These are phyloP conservation scores for Xerophyta viscosa DNA, from an alignment of 106 monocot genomes.

Conservation along the genomic window DNA sequence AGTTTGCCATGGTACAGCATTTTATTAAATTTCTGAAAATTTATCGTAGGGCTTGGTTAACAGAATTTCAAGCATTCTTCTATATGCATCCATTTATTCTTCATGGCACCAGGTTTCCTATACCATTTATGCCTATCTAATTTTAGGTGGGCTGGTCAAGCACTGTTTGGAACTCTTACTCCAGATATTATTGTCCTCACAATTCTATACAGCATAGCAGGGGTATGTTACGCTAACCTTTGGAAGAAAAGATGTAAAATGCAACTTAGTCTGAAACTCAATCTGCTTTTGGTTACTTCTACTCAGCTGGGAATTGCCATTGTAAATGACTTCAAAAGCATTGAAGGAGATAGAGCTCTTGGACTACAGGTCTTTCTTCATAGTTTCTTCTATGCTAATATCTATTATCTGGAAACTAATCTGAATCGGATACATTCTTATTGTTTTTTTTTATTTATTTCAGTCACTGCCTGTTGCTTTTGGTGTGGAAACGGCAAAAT, in stretches of 20 bases:
- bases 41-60: too few relatives aligned
- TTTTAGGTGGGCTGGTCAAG: conserved; percentile 96
- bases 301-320: conserved; percentile 91
- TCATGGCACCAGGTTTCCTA: too few relatives aligned
- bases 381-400: conserved; percentile 1
- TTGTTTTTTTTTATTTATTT: background rate
- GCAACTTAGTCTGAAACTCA: too few relatives aligned
- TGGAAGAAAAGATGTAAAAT: too few relatives aligned
- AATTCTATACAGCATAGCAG: conserved; percentile 89
- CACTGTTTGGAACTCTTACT: conserved; percentile 89
- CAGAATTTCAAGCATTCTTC: background rate
- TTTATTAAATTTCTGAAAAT: too few relatives aligned
- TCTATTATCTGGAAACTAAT: too few relatives aligned
- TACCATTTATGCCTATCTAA: too few relatives aligned
- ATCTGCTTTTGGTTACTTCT: too few relatives aligned
- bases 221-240: too few relatives aligned
- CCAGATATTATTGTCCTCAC: conserved; percentile 88
- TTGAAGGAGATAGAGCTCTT: conserved; percentile 87
- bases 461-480: conserved; percentile 97
- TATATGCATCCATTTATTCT: too few relatives aligned
- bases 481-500: conserved; percentile 85
- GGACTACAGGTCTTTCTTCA: conserved; percentile 58
- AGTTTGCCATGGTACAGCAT: conserved; percentile 80
- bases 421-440: too few relatives aligned
- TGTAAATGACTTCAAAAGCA: conserved; percentile 94